Base-by-base conservation (phyloP, 169 alveolate species). In the Babesia gibsoni region DNA sequence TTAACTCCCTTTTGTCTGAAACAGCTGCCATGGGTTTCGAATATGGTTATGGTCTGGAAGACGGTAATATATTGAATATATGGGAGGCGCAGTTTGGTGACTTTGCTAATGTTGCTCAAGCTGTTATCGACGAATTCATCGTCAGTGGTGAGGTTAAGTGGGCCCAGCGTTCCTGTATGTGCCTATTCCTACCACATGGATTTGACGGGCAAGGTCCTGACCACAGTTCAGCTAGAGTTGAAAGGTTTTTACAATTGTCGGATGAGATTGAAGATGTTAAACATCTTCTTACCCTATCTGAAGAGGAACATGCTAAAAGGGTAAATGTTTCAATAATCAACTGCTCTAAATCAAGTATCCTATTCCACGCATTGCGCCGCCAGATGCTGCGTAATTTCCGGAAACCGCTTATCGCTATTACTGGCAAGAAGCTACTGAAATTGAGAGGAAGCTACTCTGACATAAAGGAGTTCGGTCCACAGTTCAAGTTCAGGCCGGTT, bases 21-120 rank as follows among this genome's bases (percentile, higher is more conserved):
- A 90, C 82, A 39, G 98, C 96, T 22, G 96, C 92, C 25, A 69
- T 95, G 65, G 99, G 98, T 14, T 96, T 90, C 74, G 99, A 96
- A 82, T 90, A 92, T 64, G 99, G 99, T 9, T 96, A 96, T 75
- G 88, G 96, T 53, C 66, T 91, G 67, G 95, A 95, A 54, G 90
- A 92, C 64, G 98, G 98, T 32, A 92, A 92, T 78, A 88, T 91
- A 9, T 74, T 96, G 52, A 81, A 90, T 64, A 90, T 94, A 22
- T 93, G 97, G 97, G 97, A 93, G 78, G 96, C 97, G 35, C 96
- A 96, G 83, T 96, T 96, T 61, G 99, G 99, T 41, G 99, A 96
- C 82, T 96, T 96, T 80, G 95, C 96, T 33, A 96, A 96, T 66
- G 97, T 95, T 25, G 98, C 98, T 20, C 97, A 96, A 83, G 91